Percentiles rank a stretch among this genome's conserved stretches.
Conservation (phyloP, 441 rosid genomes). For the Heliophila coronopifolia region DNA sequence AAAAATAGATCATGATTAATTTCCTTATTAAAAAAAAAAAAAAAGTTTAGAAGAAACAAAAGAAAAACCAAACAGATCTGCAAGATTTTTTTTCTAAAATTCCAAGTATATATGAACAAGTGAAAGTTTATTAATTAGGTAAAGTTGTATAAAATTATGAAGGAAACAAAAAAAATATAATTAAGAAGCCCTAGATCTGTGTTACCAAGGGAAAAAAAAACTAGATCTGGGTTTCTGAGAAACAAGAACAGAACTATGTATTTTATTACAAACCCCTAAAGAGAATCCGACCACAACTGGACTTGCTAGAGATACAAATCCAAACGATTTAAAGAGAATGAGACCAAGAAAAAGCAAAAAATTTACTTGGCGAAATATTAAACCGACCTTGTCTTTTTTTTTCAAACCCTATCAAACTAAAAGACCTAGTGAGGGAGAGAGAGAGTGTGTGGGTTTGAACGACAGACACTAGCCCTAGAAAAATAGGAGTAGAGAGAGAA, state of each 20-base stretch:
- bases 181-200: slow-evolving; percentile 20
- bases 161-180: not conserved
- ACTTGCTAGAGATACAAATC: slow-evolving; percentile 12
- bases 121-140: too few relatives aligned
- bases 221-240: too few relatives aligned
- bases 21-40: not conserved
- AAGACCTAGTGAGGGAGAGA: slow-evolving; percentile 16
- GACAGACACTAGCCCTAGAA: slow-evolving; percentile 25
- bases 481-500: slow-evolving; percentile 11
- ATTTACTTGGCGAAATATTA: too few relatives aligned
- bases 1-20: not conserved
- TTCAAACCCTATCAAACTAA: slow-evolving; percentile 15
- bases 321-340: slow-evolving; percentile 21
- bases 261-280: not conserved
- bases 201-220: too few relatives aligned
- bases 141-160: not conserved
- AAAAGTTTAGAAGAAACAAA: not conserved
- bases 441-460: slow-evolving; percentile 8
- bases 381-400: not conserved
- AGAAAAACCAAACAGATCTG: too few relatives aligned
- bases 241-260: slow-evolving; percentile 13
- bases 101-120: too few relatives aligned
- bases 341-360: not conserved
- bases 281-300: slow-evolving; percentile 9
- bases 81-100: too few relatives aligned